Evolutionary conservation across 2,329 filamentous ascomycete species (phyloP).

Genomic region (Nemania sp.): DNA sequence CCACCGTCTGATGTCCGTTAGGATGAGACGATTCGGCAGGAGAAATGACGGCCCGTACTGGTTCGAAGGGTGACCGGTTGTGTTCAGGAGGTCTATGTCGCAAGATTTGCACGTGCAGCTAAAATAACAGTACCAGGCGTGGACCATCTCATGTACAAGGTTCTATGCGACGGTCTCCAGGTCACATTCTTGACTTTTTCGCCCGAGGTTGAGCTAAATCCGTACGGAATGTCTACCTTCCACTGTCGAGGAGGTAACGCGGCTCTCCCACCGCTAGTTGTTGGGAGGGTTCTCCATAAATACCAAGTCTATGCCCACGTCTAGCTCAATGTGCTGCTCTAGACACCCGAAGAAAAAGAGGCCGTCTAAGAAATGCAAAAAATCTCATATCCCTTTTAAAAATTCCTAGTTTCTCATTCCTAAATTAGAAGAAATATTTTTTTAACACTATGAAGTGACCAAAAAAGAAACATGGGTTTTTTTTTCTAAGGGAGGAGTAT

Average conservation of each 20-base stretch:
- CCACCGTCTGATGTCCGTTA: constrained; percentile 42
- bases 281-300: constrained; percentile 1
- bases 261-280: not conserved
- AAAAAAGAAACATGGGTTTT: too few relatives aligned
- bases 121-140: constrained; percentile 38
- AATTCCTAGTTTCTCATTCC: not conserved
- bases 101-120: constrained; percentile 37
- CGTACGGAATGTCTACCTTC: constrained; percentile 2
- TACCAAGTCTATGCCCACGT: constrained; percentile 26
- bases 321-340: constrained; percentile 10
- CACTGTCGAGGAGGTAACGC: not conserved
- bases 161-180: constrained; percentile 29
- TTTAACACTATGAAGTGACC: too few relatives aligned
- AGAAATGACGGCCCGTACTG: constrained; percentile 42
- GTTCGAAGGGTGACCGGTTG: constrained; percentile 33
- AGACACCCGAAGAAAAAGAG: constrained; percentile 43
- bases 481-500: too few relatives aligned
- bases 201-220: constrained; percentile 29
- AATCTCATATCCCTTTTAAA: constrained; percentile 12
- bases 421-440: too few relatives aligned
- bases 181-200: not conserved
- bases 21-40: constrained; percentile 42
- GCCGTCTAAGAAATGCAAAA: constrained; percentile 34
- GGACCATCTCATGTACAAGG: constrained; percentile 43
- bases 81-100: constrained; percentile 31